These are phyloP conservation scores for Geranomyces variabilis DNA, from an alignment of 192 early-diverging fungal species.

Conservation along the genomic window DNA sequence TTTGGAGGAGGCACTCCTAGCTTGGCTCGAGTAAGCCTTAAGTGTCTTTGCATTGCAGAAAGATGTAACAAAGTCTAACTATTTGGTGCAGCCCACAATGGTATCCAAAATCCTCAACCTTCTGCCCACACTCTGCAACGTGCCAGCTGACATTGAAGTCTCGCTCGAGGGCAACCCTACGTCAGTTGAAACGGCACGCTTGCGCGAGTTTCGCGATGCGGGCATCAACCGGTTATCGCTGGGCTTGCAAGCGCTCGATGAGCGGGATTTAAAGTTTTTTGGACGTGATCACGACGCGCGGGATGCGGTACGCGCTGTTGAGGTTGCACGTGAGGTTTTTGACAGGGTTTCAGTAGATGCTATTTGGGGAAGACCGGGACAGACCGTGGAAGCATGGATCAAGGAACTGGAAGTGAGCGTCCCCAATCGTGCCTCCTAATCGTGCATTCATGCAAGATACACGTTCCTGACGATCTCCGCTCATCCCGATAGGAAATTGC, in stretches of 20 bases:
- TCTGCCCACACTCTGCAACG: not conserved
- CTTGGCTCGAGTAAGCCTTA: constrained; percentile 22
- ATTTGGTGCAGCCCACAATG: constrained; percentile 9
- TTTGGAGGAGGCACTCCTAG: constrained; percentile 52
- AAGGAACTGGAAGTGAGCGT: constrained; percentile 30
- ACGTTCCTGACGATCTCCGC: not conserved
- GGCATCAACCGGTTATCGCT: constrained; percentile 47
- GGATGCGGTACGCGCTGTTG: constrained; percentile 25
- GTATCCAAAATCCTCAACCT: constrained; percentile 28
- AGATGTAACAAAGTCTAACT: not conserved
- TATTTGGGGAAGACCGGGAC: constrained; percentile 47
- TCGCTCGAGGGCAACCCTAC: constrained; percentile 49
- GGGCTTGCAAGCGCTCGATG: constrained; percentile 39
- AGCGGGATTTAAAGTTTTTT: constrained; percentile 34
- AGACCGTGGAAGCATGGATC: constrained; percentile 34
- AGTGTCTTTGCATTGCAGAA: not conserved
- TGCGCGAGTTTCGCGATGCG: constrained; percentile 34
- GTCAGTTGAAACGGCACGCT: constrained; percentile 11
- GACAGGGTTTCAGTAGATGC: constrained; percentile 43
- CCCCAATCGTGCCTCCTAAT: not conserved
- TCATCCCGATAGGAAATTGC: constrained; percentile 5
- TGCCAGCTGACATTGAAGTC: constrained; percentile 28
- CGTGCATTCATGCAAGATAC: not conserved
- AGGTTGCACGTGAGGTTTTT: constrained; percentile 26
- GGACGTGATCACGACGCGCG: constrained; percentile 37